phyloP scores from a whole-genome alignment of 1,139 yeast genomes.

The Magnusiomyces paraingens region DNA sequence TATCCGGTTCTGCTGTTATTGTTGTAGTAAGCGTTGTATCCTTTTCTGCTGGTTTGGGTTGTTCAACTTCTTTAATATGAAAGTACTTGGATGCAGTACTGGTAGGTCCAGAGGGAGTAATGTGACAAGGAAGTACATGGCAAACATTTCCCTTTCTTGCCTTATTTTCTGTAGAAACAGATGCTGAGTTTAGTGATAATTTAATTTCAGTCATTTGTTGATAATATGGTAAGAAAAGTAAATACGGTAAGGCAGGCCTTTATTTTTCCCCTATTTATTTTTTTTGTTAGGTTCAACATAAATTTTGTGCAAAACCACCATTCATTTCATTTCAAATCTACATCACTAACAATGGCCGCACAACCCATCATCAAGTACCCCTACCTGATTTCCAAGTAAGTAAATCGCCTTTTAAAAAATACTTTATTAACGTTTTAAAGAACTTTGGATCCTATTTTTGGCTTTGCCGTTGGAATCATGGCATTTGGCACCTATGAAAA shows the following conservation, averaged over 20 bases:
- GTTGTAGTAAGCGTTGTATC: background rate
- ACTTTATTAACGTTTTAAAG: background rate
- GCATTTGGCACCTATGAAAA: slow-evolving; percentile 15
- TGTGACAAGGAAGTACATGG: slow-evolving; percentile 3
- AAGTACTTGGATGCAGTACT: background rate
- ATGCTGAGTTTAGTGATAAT: too few species aligned
- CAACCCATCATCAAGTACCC: slow-evolving; percentile 9
- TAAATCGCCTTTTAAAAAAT: background rate
- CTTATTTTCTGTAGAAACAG: too few species aligned
- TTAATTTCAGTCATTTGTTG: too few species aligned
- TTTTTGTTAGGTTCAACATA: background rate
- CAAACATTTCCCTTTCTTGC: background rate
- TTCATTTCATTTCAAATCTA: background rate
- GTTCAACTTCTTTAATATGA: background rate
- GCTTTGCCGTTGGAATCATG: slow-evolving; percentile 14
- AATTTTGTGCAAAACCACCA: background rate
- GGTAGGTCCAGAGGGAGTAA: background rate
- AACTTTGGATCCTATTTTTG: slow-evolving; percentile 16
- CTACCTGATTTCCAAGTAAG: slow-evolving; percentile 16
- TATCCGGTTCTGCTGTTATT: background rate
- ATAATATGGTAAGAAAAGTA: too few species aligned
- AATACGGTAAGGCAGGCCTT: background rate
- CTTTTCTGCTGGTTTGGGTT: background rate
- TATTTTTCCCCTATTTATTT: background rate
- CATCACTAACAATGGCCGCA: background rate